Evolutionary conservation across 768 basidiomycete species (phyloP).

Genomic region (Cytidiella melzeri): DNA sequence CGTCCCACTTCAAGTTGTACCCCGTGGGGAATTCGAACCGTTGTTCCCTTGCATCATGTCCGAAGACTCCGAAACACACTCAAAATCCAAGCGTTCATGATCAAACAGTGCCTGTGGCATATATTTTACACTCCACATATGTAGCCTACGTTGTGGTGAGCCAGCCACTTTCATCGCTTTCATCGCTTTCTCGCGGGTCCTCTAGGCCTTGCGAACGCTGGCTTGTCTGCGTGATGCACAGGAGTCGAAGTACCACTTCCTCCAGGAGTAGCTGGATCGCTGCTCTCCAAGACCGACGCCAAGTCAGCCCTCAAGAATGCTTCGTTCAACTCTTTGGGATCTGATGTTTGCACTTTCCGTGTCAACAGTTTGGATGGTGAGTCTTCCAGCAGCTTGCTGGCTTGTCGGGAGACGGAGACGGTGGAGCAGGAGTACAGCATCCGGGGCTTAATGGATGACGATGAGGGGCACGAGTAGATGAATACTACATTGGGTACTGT

Average conservation of each 20-base stretch:
- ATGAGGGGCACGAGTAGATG: conserved; percentile 86
- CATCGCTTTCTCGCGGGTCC: conserved; percentile 55
- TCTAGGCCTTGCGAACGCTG: conserved; percentile 62
- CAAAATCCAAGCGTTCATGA: too few species aligned
- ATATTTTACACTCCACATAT: too few species aligned
- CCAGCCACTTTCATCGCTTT: not conserved
- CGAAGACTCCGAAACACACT: too few species aligned
- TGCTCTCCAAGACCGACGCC: conserved; percentile 22
- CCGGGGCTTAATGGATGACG: conserved; percentile 74
- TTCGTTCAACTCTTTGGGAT: conserved; percentile 67
- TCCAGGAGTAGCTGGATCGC: not conserved
- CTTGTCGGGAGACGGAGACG: conserved; percentile 46
- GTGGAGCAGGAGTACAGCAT: conserved; percentile 86
- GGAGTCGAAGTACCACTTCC: conserved; percentile 3
- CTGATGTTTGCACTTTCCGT: conserved; percentile 79
- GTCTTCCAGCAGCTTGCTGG: conserved; percentile 44
- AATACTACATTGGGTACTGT: conserved; percentile 47
- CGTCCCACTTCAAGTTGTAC: too few species aligned
- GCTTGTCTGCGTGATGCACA: conserved; percentile 11
- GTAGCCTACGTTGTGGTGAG: too few species aligned
- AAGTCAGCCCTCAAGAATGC: conserved; percentile 56
- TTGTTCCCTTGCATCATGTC: too few species aligned
- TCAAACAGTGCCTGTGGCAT: too few species aligned
- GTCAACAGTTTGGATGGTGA: conserved; percentile 34
- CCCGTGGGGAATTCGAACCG: too few species aligned